Evolutionary conservation across 352 stramenopile species (phyloP), one percentile per base, ranked within the genome.

Genomic region (Saprolegnia diclina): DNA sequence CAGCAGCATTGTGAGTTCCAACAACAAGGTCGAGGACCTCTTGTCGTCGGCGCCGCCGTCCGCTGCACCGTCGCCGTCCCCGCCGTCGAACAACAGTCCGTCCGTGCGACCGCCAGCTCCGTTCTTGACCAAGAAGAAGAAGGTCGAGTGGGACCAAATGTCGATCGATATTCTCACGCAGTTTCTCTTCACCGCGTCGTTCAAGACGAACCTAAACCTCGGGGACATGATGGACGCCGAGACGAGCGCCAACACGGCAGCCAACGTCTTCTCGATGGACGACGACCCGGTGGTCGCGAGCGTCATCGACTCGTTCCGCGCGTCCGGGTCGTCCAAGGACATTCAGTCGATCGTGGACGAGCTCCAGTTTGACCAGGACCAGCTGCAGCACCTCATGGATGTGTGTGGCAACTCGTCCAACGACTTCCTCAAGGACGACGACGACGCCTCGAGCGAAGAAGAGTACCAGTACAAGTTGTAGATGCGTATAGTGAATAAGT

Each of bases 111-210:
- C 54, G 35, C 53, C 19, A 16, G 63, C 53, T 7, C 54, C 63
- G 21, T 69, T 69, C 18, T n/a, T 69, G n/a, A 69, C 53, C 48
- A 69, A 52, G 26, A 52, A 61, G 14, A 69, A 69, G 26, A 61
- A 45, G 19, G 11, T 18, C 50, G 63, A 69, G n/a, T 69, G 63
- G 19, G 37, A 69, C 38, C 63, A 52, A 52, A 61, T 35, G n/a
- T 35, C 54, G 37, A 56, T 61, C 53, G 63, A 69, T 37, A 9
- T 61, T 53, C 19, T 52, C 19, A 52, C 63, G 48, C 38, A 69
- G 53, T 44, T 69, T 62, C 29, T 59, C 13, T 59, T 59, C 26
- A 69, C 46, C n/a, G 53, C 19, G 29, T n/a, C 29, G n/a, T 61
- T 52, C 53, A 69, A 61, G 53, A 69, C 13, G 11, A n/a, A 14